Percentiles rank a stretch among this genome's conserved stretches.
phyloP scores from a whole-genome alignment of 75 land plant species.

The Sequoia sempervirens region DNA sequence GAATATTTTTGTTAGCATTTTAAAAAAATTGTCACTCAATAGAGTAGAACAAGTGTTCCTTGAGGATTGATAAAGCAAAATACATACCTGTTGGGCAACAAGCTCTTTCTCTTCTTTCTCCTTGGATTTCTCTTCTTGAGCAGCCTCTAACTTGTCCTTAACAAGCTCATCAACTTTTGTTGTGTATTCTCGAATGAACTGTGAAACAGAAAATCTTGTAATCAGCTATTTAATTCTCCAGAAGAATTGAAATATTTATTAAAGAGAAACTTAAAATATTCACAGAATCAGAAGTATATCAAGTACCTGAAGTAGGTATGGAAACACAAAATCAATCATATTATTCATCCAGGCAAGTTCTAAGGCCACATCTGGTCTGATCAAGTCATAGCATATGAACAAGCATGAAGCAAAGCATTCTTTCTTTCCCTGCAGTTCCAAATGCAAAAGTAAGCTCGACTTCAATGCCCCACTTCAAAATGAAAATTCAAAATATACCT shows the following conservation, averaged over 20 bases:
- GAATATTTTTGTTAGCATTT: background rate
- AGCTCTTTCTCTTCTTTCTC: constrained; percentile 93
- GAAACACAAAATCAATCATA: constrained; percentile 95
- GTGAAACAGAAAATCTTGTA: background rate
- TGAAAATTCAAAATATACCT: background rate
- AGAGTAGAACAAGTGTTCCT: background rate
- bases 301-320: constrained; percentile 85
- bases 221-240: background rate
- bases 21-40: background rate
- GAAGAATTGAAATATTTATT: background rate
- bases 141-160: constrained; percentile 83
- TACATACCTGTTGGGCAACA: constrained; percentile 76
- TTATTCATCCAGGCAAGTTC: constrained; percentile 98
- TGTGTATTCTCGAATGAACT: constrained; percentile 94
- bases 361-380: constrained; percentile 89
- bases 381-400: constrained; percentile 92
- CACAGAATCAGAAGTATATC: background rate
- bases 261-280: background rate
- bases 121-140: constrained; percentile 65
- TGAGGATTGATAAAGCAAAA: background rate
- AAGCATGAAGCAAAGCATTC: constrained; percentile 98
- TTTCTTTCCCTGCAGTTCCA: constrained; percentile 77
- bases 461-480: background rate
- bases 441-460: background rate
- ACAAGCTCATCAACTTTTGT: constrained; percentile 92